Conservation (phyloP, 2,329 filamentous ascomycete genomes). For the Aspergillus ustus region DNA sequence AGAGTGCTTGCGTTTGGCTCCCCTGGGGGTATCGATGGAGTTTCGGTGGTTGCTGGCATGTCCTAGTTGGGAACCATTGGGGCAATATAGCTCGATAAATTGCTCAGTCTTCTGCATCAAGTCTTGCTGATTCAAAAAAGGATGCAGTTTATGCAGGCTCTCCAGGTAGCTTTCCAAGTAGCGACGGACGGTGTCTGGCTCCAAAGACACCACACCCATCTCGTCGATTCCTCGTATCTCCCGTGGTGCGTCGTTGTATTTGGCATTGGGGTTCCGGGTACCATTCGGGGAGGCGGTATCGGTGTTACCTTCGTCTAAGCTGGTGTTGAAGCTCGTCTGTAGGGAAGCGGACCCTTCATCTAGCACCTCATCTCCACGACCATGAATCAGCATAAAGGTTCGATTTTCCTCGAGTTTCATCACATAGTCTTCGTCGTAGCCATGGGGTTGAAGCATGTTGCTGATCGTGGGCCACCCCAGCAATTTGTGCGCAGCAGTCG, state of each 20-base stretch:
- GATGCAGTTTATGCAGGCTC: constrained; percentile 67
- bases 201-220: constrained; percentile 58
- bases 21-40: constrained; percentile 33
- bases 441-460: constrained; percentile 61
- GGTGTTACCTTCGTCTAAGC: constrained; percentile 33
- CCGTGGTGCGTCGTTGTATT: constrained; percentile 32
- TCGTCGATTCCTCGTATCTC: constrained; percentile 56
- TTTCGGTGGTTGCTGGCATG: constrained; percentile 18
- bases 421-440: constrained; percentile 71
- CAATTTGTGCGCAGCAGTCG: constrained; percentile 83
- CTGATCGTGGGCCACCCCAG: constrained; percentile 73
- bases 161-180: constrained; percentile 61
- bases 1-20: constrained; percentile 46
- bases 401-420: constrained; percentile 75
- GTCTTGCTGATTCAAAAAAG: constrained; percentile 62
- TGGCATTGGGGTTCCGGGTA: constrained; percentile 55
- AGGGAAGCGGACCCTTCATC: constrained; percentile 53
- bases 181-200: constrained; percentile 54
- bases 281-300: constrained; percentile 52
- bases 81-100: constrained; percentile 57
- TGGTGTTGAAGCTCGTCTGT: constrained; percentile 25
- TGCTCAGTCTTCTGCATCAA: constrained; percentile 57
- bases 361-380: constrained; percentile 74
- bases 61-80: constrained; percentile 22
- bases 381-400: constrained; percentile 75